Evolutionary conservation across 2,329 filamentous ascomycete species (phyloP).

Genomic region (Alternaria sp.): DNA sequence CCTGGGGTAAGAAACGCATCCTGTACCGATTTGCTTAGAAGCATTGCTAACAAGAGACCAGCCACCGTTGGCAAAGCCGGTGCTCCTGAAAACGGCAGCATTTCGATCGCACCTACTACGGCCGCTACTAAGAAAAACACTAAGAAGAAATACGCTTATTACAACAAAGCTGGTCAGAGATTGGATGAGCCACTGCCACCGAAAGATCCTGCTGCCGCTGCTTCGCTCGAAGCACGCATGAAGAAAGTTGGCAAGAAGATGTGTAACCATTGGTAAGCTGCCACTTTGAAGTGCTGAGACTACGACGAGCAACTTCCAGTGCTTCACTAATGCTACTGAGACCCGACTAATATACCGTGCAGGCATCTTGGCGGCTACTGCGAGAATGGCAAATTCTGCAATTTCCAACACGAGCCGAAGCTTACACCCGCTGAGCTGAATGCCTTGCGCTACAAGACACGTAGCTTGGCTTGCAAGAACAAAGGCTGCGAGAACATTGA

Average conservation of each 20-base stretch:
- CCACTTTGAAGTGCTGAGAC: not conserved
- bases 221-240: conserved; percentile 41
- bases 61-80: conserved; percentile 52
- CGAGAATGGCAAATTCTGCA: conserved; percentile 49
- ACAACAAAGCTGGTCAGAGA: conserved; percentile 52
- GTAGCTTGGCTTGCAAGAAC: conserved; percentile 48
- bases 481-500: conserved; percentile 50
- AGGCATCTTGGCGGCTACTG: conserved; percentile 48
- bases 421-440: conserved; percentile 46
- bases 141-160: conserved; percentile 48
- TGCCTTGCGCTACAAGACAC: conserved; percentile 52
- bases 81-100: conserved; percentile 37
- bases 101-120: conserved; percentile 45
- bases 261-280: conserved; percentile 38
- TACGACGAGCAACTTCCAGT: not conserved
- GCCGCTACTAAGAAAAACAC: conserved; percentile 21
- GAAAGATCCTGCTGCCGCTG: conserved; percentile 30
- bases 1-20: conserved; percentile 20
- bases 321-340: not conserved
- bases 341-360: not conserved
- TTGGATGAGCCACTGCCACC: conserved; percentile 49
- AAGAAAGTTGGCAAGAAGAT: conserved; percentile 38
- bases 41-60: conserved; percentile 30
- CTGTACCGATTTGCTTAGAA: not conserved
- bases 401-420: conserved; percentile 51